Evolutionary conservation across 345 rosid species (phyloP), one percentile per base, ranked within the genome.

Genomic region (Populus deltoides): DNA sequence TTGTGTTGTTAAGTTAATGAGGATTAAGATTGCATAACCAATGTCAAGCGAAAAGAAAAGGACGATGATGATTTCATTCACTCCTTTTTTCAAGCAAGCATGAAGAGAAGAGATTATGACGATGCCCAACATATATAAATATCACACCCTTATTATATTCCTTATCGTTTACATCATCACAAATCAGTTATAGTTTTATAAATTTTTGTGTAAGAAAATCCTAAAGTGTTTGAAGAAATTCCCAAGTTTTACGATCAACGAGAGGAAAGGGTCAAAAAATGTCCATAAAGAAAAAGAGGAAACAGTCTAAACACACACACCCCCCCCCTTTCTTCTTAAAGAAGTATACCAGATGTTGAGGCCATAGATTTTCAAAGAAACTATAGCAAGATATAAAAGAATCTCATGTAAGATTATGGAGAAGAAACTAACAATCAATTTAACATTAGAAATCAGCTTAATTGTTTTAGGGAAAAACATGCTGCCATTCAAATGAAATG

Each of bases 401-500:
- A 33, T 35, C n/a, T 33, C 25, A 2, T 25, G 35, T 47, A 18
- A 31, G 22, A 66, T 20, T 22, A 7, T 33, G 25, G 51, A 18
- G 31, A 73, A 29, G 20, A 20, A 66, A 27, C 10, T n/a, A 17
- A 25, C 1, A 1, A 27, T 24, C 45, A 35, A 36, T 47, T 49
- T 57, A 13, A 57, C 35, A 13, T 8, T 4, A 41, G 6, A 61
- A 63, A 41, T 25, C 39, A 66, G 71, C 47, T 63, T 29, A 15
- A 53, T 51, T 36, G 9, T 69, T 25, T 22, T 25, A 59, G 27
- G 29, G 22, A 71, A n/a, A 70, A 24, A 13, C 3, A 9, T 6
- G 43, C 31, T 68, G 43, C 9, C 18, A 33, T 67, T 53, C 47
- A 35, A 43, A 72, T 68, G 36, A 79, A 74, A 74, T 35, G 59